Evolutionary conservation across 768 basidiomycete species (phyloP).

Genomic region (Lepiota brunneoincarnata): DNA sequence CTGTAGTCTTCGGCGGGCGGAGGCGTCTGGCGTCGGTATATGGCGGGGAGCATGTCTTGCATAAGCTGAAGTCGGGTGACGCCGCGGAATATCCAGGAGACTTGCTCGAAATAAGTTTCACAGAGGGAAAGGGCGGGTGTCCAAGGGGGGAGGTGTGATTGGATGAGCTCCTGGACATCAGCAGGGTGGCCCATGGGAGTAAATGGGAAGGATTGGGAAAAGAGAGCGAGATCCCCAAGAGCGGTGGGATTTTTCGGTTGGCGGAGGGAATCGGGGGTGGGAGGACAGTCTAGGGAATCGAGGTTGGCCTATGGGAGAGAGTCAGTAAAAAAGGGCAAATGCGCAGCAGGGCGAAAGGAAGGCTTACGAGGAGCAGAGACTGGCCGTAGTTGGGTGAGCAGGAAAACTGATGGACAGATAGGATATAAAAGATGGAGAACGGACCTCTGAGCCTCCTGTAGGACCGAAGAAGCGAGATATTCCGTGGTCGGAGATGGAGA

Average conservation of each 20-base stretch:
- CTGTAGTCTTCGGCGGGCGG: conserved; percentile 34
- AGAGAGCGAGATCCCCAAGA: conserved; percentile 36
- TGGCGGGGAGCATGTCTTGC: conserved; percentile 59
- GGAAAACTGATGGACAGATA: not conserved
- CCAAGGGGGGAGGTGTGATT: conserved; percentile 51
- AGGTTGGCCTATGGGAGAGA: conserved; percentile 24
- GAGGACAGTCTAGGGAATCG: conserved; percentile 19
- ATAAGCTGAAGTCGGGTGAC: conserved; percentile 62
- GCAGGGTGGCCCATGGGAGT: conserved; percentile 51
- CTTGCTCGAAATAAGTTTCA: conserved; percentile 64
- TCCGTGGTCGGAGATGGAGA: conserved; percentile 58
- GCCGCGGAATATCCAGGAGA: conserved; percentile 60
- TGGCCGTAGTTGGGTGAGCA: conserved; percentile 9
- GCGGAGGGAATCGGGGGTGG: conserved; percentile 21
- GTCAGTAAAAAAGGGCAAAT: conserved; percentile 6
- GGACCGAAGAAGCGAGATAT: conserved; percentile 65
- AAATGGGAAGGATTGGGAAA: conserved; percentile 64
- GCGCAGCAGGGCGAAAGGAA: conserved; percentile 13
- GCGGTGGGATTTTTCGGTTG: conserved; percentile 16
- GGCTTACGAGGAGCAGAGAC: conserved; percentile 25
- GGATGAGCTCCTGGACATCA: conserved; percentile 48
- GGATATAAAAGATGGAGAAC: conserved; percentile 20
- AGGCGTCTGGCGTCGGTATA: conserved; percentile 53
- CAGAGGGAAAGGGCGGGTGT: conserved; percentile 52
- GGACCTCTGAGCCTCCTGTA: conserved; percentile 66